Evolutionary conservation across 495 filamentous ascomycete species (phyloP).

Genomic region (Podospora appendiculata): DNA sequence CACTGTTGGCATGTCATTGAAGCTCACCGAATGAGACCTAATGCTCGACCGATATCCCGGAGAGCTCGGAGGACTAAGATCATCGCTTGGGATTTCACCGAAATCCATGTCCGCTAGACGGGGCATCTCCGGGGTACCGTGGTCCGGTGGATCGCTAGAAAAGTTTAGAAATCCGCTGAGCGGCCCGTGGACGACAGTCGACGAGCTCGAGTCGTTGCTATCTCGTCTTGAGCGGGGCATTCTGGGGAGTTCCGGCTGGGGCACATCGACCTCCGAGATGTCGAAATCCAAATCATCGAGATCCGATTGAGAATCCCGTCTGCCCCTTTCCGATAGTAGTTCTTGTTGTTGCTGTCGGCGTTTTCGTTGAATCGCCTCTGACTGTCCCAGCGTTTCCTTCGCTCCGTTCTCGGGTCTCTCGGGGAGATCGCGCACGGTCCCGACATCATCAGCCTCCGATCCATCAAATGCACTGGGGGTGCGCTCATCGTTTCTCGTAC

Average conservation of each 20-base stretch:
- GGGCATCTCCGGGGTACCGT: constrained; percentile 28
- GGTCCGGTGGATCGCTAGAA: constrained; percentile 19
- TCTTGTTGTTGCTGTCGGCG: too few relatives aligned
- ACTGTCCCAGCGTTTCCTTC: too few relatives aligned
- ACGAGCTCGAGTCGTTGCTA: constrained; percentile 32
- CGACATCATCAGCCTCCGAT: neutral
- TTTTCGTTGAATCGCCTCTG: too few relatives aligned
- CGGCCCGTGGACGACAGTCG: constrained; percentile 29
- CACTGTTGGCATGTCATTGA: constrained; percentile 33
- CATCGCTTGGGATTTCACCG: constrained; percentile 18
- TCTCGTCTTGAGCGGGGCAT: constrained; percentile 15
- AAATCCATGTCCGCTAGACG: constrained; percentile 19
- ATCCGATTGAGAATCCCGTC: neutral
- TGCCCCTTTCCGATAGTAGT: too few relatives aligned
- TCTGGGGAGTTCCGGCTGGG: constrained; percentile 12
- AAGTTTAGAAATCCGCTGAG: constrained; percentile 18
- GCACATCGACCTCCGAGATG: constrained; percentile 4
- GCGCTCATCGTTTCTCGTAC: neutral
- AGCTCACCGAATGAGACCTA: constrained; percentile 35
- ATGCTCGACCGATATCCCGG: constrained; percentile 28
- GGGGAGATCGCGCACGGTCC: neutral
- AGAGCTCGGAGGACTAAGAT: constrained; percentile 34
- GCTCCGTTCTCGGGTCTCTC: neutral
- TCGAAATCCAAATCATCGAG: constrained; percentile 9
- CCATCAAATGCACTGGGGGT: neutral